Evolutionary conservation across 1,139 yeast genomes (phyloP), one percentile per base, ranked within the genome.

Genomic region (Meyerozyma carpophila): DNA sequence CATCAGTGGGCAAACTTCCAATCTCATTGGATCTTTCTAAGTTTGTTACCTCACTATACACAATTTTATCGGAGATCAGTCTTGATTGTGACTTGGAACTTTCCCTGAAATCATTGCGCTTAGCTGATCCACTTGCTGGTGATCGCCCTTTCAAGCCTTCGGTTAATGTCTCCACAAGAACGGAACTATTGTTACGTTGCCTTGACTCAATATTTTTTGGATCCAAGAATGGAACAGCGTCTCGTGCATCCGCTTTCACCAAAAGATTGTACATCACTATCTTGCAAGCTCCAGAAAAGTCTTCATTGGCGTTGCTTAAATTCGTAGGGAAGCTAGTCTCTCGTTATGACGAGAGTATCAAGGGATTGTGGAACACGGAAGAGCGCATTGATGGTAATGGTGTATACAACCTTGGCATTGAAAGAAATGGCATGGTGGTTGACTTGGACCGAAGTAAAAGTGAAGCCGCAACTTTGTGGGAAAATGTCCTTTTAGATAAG

Each of bases 401-500:
- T 13, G 79, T 83, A 49, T 96, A 96, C 44, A 70, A 74, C 5
- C 84, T 84, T 57, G 79, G 82, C 31, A 73, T 83, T 53, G 89
- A 83, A 43, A 75, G 79, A 26, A 77, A 77, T 39, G 60, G 59
- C 38, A 54, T 63, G 42, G 73, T 68, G 44, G 70, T 73, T 5
- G 83, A 79, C 41, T 79, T 89, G 8, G 89, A 85, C 53, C 79
- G 94, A 61, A 71, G 86, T 52, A 90, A 91, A 57, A 78, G 95
- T 3, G 91, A 84, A 41, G 94, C 94, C 11, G 95, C 97, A 1
- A 84, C 90, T 0, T 67, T 91, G 40, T 93, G 96, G 95, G 98
- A 93, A 58, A 80, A 82, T 44, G 82, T 83, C 3, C 63, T 91
- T 42, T 68, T 93, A 47, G 84, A 84, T 48, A 79, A 82, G 49